These are phyloP conservation scores for Neohortaea acidophila DNA, from an alignment of 495 filamentous ascomycete genomes.

Conservation along the genomic window DNA sequence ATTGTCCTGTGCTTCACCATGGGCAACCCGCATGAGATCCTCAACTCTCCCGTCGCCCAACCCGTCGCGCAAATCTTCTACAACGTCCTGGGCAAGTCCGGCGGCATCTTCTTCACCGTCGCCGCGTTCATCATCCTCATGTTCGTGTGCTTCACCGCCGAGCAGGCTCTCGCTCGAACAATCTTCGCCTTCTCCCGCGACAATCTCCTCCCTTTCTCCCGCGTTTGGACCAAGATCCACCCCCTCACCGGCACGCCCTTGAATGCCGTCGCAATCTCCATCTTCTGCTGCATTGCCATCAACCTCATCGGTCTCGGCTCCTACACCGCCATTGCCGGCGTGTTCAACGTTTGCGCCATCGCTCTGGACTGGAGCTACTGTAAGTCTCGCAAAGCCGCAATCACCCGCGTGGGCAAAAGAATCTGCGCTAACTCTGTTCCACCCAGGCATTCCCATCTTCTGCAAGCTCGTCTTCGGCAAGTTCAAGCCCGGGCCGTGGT, in stretches of 20 bases:
- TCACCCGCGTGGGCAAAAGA: background rate
- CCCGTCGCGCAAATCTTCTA: constrained; percentile 53
- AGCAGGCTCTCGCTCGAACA: constrained; percentile 45
- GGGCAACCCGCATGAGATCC: constrained; percentile 35
- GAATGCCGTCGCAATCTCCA: constrained; percentile 45
- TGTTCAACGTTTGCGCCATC: constrained; percentile 50
- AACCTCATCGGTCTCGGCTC: constrained; percentile 49
- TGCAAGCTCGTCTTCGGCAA: constrained; percentile 43
- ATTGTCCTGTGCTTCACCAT: constrained; percentile 48
- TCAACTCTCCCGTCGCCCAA: constrained; percentile 35
- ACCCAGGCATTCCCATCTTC: constrained; percentile 36
- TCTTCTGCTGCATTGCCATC: constrained; percentile 41
- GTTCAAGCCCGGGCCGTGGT: constrained; percentile 46
- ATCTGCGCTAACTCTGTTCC: background rate
- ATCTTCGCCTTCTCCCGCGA: constrained; percentile 50
- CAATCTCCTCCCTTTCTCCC: constrained; percentile 39
- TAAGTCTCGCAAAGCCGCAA: no score
- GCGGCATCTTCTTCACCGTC: constrained; percentile 46
- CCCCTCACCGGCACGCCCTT: constrained; percentile 42
- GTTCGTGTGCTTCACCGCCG: constrained; percentile 46
- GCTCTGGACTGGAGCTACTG: constrained; percentile 49
- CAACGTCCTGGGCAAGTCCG: constrained; percentile 41
- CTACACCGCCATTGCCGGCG: constrained; percentile 43
- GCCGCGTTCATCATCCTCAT: constrained; percentile 43
- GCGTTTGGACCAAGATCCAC: constrained; percentile 40